These are phyloP conservation scores for Dictyostelium brefeldianum DNA, from an alignment of 78 protist genomes.

Conservation along the genomic window DNA sequence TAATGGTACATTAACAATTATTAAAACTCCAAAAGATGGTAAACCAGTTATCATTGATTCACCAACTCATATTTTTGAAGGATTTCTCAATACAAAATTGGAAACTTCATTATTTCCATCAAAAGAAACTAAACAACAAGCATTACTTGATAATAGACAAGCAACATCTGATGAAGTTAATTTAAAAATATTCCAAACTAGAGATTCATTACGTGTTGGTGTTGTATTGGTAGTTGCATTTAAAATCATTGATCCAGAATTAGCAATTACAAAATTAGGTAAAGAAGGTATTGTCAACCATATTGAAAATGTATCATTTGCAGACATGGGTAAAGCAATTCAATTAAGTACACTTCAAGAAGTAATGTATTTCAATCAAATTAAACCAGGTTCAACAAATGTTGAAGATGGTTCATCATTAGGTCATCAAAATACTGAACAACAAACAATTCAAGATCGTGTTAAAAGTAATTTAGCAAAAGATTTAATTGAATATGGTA, in stretches of 20 bases:
- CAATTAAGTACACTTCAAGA: constrained; percentile 64
- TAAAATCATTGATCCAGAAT: constrained; percentile 68
- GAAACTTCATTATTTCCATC: constrained; percentile 66
- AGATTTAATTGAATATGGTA: constrained; percentile 49
- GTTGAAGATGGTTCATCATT: background rate
- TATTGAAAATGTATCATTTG: constrained; percentile 73
- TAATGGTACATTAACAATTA: constrained; percentile 59
- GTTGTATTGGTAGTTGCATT: constrained; percentile 68
- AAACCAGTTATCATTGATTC: constrained; percentile 51
- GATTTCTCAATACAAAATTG: constrained; percentile 22
- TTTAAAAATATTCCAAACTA: constrained; percentile 63
- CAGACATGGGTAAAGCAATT: constrained; percentile 76
- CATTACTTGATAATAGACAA: background rate
- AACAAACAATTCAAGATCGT: constrained; percentile 77
- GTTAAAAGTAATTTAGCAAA: constrained; percentile 35
- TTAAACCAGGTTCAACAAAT: constrained; percentile 31
- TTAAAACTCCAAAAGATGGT: constrained; percentile 56
- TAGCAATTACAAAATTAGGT: constrained; percentile 65
- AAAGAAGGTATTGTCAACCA: constrained; percentile 59
- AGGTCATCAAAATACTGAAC: background rate
- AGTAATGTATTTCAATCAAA: constrained; percentile 50
- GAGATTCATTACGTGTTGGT: constrained; percentile 74
- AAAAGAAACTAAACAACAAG: constrained; percentile 40
- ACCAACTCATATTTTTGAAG: constrained; percentile 61
- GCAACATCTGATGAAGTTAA: constrained; percentile 58